Evolutionary conservation across 208 protist species (phyloP), one percentile per base, ranked within the genome.

Genomic region (Angomonas desouzai): DNA sequence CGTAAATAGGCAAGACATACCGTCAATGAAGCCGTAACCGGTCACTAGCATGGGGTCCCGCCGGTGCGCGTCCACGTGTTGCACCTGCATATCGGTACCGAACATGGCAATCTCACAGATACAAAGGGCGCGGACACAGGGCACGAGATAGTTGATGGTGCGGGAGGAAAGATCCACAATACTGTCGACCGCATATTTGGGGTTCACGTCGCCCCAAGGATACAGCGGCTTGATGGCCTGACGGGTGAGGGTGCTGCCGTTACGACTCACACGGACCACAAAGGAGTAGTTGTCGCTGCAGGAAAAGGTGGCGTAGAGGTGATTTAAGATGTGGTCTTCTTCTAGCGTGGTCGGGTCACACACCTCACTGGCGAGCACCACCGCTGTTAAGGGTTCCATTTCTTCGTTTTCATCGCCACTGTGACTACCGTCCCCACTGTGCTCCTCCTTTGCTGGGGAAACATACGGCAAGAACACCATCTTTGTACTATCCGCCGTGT

Each of bases 1-100:
- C 16, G 55, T 49, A 63, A 77, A 77, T 38, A 67, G 34, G 28
- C 72, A 77, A 0, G 29, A 48, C 66, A 77, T 73, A 16, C 38
- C 22, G 0, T 25, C 16, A 1, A 61, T 48, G 64, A 79, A 74
- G 1, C 73, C 73, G 34, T 67, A 57, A n/a, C 73, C 73, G 3
- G 18, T 51, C 9, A 79, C 13, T 6, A 4, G 23, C 0, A 79
- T 7, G 2, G 30, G 27, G 4, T 66, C 66, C 13, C 48, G 61
- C 6, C 64, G 27, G 3, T 45, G 18, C 16, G 27, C 53, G 22
- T 74, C 72, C 6, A 66, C 16, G 16, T 20, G 2, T 16, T 65
- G 61, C 10, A 51, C 53, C 4, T 64, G 36, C 11, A 45, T 34
- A 7, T 56, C 20, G 0, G 66, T 38, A 1, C 36, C 67, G 33